phyloP scores from a whole-genome alignment of 352 stramenopile species.

The Aphanomyces stellatus region DNA sequence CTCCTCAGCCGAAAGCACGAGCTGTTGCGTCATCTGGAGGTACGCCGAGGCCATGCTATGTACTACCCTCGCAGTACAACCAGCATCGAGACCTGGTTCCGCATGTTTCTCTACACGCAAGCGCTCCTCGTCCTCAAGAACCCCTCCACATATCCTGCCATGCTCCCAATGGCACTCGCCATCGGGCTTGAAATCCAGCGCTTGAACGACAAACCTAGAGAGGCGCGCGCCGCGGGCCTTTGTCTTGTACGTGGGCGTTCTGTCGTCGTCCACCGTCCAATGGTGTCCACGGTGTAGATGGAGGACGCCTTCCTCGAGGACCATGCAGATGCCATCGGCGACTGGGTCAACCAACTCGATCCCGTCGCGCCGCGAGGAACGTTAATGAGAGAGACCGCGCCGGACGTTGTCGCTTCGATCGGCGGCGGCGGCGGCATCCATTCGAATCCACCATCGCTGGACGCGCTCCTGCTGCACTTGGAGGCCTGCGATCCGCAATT shows the following conservation, averaged over 20 bases:
- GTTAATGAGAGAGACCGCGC: no score
- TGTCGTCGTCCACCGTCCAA: not conserved
- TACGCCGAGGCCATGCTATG: slow-evolving; percentile 28
- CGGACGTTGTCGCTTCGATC: no score
- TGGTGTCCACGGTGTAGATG: no score
- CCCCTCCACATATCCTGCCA: not conserved
- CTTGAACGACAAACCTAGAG: not conserved
- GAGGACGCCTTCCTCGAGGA: not conserved
- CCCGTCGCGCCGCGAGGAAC: no score
- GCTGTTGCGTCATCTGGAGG: slow-evolving; percentile 4
- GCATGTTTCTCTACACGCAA: slow-evolving; percentile 41
- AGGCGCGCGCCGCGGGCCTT: not conserved
- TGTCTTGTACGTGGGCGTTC: not conserved
- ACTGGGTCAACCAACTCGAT: not conserved
- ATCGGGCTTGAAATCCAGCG: slow-evolving; percentile 9
- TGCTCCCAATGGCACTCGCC: not conserved
- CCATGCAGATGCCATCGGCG: not conserved
- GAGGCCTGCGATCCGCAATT: slow-evolving; percentile 36
- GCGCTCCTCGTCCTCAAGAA: slow-evolving; percentile 35
- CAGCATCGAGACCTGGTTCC: slow-evolving; percentile 39
- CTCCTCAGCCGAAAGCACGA: slow-evolving; percentile 57
- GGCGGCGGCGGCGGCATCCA: no score
- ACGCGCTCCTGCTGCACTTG: slow-evolving; percentile 24
- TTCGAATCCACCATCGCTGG: no score
- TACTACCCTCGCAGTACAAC: not conserved